Evolutionary conservation across 257 asterid genomes (phyloP).

Genomic region (Solanum okadae): DNA sequence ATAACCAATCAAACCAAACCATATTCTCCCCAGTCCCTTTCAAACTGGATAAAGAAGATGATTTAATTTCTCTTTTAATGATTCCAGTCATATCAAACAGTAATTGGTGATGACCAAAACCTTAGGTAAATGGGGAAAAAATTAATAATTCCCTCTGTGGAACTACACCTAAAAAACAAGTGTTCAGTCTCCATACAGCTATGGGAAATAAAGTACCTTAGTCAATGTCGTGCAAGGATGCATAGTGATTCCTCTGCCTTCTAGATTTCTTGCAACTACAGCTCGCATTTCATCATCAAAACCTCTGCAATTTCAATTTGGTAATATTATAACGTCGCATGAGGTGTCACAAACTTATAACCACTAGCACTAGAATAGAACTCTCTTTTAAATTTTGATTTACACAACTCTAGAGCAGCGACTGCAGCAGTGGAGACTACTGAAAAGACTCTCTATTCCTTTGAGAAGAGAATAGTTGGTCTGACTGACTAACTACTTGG

Average conservation of each 20-base stretch:
- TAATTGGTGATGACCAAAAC: not conserved
- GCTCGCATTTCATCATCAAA: conserved; percentile 96
- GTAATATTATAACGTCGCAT: not conserved
- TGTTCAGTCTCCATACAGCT: not conserved
- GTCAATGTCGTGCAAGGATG: conserved; percentile 70
- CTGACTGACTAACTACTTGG: not conserved
- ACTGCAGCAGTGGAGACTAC: not conserved
- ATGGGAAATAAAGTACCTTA: conserved; percentile 43
- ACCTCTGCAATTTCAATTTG: conserved; percentile 46
- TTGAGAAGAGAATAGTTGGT: not conserved
- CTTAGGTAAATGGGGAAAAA: not conserved
- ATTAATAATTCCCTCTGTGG: not conserved
- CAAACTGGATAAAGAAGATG: not conserved
- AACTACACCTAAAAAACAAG: not conserved
- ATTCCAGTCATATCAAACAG: not conserved
- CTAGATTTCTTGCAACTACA: conserved; percentile 80
- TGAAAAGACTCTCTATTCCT: not conserved
- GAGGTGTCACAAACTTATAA: not conserved
- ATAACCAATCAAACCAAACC: not conserved
- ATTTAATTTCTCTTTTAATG: not conserved
- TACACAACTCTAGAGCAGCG: not conserved
- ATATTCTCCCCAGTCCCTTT: not conserved
- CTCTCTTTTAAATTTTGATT: not conserved
- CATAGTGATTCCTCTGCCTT: conserved; percentile 89
- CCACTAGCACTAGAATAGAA: not conserved